Percentiles rank a stretch among this genome's conserved stretches.
These are phyloP conservation scores for Epichloe scottii DNA, from an alignment of 2,329 filamentous ascomycete species.

Conservation along the genomic window DNA sequence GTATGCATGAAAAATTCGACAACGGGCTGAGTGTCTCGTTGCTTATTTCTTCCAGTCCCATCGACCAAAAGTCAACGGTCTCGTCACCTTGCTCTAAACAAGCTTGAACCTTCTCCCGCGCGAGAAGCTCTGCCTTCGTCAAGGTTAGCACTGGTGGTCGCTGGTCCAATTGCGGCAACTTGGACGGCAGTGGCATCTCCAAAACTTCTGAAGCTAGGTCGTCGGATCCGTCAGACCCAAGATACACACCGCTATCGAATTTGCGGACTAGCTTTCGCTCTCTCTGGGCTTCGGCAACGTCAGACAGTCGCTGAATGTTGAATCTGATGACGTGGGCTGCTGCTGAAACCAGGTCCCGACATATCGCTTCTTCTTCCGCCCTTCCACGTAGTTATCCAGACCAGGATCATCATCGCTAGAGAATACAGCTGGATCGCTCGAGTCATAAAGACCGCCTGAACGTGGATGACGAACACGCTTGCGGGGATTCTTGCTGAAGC, in stretches of 20 bases:
- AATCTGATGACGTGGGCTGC: slow-evolving; percentile 37
- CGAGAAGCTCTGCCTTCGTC: slow-evolving; percentile 30
- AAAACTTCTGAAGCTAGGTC: slow-evolving; percentile 21
- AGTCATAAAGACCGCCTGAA: slow-evolving; percentile 33
- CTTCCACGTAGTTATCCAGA: slow-evolving; percentile 49
- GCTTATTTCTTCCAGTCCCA: slow-evolving; percentile 40
- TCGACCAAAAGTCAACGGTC: slow-evolving; percentile 47
- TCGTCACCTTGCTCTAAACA: slow-evolving; percentile 49
- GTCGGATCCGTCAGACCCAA: slow-evolving; percentile 46
- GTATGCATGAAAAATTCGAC: slow-evolving; percentile 39
- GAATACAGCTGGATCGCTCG: slow-evolving; percentile 59
- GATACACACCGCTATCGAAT: slow-evolving; percentile 56
- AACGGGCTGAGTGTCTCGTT: slow-evolving; percentile 46
- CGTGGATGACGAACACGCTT: slow-evolving; percentile 25
- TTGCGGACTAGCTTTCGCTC: slow-evolving; percentile 41
- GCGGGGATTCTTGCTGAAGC: slow-evolving; percentile 25
- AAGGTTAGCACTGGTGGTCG: slow-evolving; percentile 16
- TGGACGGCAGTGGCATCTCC: slow-evolving; percentile 20
- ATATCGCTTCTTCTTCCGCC: slow-evolving; percentile 48
- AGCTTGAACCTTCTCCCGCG: slow-evolving; percentile 32
- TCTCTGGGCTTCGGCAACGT: slow-evolving; percentile 25
- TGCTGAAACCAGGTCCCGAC: slow-evolving; percentile 58
- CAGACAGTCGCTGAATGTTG: slow-evolving; percentile 28
- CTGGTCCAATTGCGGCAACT: slow-evolving; percentile 25
- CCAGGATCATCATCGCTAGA: slow-evolving; percentile 60